phyloP scores from a whole-genome alignment of 2,329 filamentous ascomycete species.

The Spiromastix sp. region DNA sequence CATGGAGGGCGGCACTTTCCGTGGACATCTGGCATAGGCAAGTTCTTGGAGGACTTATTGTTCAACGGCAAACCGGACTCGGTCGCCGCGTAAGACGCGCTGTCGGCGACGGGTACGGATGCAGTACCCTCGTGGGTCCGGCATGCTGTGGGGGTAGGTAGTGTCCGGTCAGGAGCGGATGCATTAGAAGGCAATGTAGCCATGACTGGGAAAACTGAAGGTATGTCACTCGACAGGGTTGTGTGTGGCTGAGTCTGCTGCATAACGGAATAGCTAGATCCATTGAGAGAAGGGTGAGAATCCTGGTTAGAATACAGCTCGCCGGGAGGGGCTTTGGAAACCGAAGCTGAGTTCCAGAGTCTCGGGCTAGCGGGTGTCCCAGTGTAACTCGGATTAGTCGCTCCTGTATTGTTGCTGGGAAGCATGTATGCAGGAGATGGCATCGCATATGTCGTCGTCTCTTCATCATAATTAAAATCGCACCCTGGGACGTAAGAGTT shows the following conservation, averaged over 20 bases:
- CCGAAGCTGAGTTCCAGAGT: constrained; percentile 18
- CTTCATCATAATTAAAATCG: constrained; percentile 25
- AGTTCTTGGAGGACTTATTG: constrained; percentile 12
- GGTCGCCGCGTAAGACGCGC: constrained; percentile 11
- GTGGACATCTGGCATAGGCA: constrained; percentile 11
- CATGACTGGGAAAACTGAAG: constrained; percentile 17
- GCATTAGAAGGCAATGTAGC: constrained; percentile 15
- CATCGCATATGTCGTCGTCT: constrained; percentile 21
- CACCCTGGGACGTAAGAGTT: constrained; percentile 15
- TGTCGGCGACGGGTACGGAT: constrained; percentile 8
- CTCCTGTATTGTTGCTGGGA: constrained; percentile 21
- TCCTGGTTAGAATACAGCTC: constrained; percentile 22
- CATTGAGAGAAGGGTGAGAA: constrained; percentile 14
- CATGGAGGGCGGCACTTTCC: no score
- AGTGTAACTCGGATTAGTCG: constrained; percentile 11
- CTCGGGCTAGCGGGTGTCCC: constrained; percentile 19
- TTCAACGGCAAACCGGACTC: constrained; percentile 9
- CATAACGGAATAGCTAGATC: constrained; percentile 21
- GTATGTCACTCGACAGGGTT: constrained; percentile 17
- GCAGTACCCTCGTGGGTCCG: no score
- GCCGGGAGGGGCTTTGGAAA: constrained; percentile 14
- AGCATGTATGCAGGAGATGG: constrained; percentile 27
- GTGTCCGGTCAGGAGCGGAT: constrained; percentile 22
- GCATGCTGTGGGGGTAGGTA: constrained; percentile 26
- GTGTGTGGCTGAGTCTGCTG: constrained; percentile 17